These are phyloP conservation scores for Tylopilus subfusipes DNA, from an alignment of 768 basidiomycete species.

Conservation along the genomic window DNA sequence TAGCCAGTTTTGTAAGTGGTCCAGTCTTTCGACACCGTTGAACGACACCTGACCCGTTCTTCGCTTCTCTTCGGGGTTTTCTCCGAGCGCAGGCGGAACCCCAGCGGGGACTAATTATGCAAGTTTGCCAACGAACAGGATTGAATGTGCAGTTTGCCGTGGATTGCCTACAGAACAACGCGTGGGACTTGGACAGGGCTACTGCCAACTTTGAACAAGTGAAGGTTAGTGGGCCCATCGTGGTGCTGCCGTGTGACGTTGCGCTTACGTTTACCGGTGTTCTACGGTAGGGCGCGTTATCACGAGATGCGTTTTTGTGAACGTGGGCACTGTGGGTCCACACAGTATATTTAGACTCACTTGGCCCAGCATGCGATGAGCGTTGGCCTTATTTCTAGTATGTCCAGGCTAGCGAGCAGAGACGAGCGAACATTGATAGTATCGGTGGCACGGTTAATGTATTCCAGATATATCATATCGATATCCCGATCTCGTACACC, in stretches of 20 bases:
- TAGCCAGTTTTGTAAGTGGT: constrained; percentile 55
- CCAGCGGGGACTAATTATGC: constrained; percentile 66
- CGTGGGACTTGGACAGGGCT: constrained; percentile 80
- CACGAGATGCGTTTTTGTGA: constrained; percentile 54
- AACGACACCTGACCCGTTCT: constrained; percentile 10
- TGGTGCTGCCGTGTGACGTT: constrained; percentile 1
- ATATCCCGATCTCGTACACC: constrained; percentile 20
- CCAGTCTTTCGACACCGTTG: constrained; percentile 7
- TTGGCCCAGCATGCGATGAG: neutral
- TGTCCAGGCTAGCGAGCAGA: neutral
- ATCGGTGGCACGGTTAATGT: constrained; percentile 19
- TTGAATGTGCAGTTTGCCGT: constrained; percentile 76
- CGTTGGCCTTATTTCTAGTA: neutral
- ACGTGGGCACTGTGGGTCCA: constrained; percentile 22
- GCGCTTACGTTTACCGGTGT: constrained; percentile 24
- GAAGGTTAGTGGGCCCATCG: constrained; percentile 51
- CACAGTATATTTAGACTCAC: constrained; percentile 13
- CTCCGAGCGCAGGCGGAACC: constrained; percentile 51
- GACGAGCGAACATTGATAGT: neutral
- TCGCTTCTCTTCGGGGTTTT: constrained; percentile 9
- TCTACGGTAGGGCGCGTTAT: constrained; percentile 41
- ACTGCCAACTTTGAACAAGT: constrained; percentile 85
- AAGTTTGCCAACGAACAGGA: constrained; percentile 68
- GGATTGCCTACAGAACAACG: constrained; percentile 83
- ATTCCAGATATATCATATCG: constrained; percentile 24